phyloP scores from a whole-genome alignment of 1,284 basidiomycete species.

The Ustilago vetiveriae region DNA sequence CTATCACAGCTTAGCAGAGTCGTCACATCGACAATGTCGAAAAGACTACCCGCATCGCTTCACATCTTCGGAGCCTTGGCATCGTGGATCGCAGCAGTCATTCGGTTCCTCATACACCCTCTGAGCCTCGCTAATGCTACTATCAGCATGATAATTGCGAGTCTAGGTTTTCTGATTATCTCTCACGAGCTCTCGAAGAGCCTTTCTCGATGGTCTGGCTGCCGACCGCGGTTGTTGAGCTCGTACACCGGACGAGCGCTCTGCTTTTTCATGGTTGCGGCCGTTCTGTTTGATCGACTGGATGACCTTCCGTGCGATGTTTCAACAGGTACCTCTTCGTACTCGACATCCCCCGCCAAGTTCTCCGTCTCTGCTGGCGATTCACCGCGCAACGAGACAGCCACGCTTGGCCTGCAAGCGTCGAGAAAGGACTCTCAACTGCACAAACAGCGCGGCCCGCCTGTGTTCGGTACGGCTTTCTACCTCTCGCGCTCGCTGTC shows the following conservation, averaged over 20 bases:
- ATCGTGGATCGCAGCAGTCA: not conserved
- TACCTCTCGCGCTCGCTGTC: constrained; percentile 23
- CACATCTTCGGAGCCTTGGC: constrained; percentile 8
- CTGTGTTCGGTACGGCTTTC: constrained; percentile 13
- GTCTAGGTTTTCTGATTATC: not conserved
- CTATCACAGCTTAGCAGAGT: not conserved
- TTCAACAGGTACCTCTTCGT: not conserved
- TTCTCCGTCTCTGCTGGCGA: constrained; percentile 5
- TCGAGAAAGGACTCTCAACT: not conserved
- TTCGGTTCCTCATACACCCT: constrained; percentile 19
- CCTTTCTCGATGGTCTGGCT: not conserved
- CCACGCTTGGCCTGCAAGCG: not conserved
- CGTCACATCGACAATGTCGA: constrained; percentile 6
- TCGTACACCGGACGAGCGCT: constrained; percentile 5
- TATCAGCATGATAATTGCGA: constrained; percentile 2
- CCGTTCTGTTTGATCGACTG: constrained; percentile 15
- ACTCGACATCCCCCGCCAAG: constrained; percentile 8
- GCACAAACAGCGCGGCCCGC: not conserved
- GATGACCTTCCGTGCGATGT: constrained; percentile 6
- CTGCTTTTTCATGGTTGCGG: constrained; percentile 5
- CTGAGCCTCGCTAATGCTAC: constrained; percentile 1
- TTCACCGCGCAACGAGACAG: not conserved
- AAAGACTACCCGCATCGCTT: not conserved
- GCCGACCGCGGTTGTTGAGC: not conserved
- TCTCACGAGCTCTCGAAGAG: constrained; percentile 3